Evolutionary conservation across 2,329 filamentous ascomycete species (phyloP).

Genomic region (Acephala macrosclerotiorum): DNA sequence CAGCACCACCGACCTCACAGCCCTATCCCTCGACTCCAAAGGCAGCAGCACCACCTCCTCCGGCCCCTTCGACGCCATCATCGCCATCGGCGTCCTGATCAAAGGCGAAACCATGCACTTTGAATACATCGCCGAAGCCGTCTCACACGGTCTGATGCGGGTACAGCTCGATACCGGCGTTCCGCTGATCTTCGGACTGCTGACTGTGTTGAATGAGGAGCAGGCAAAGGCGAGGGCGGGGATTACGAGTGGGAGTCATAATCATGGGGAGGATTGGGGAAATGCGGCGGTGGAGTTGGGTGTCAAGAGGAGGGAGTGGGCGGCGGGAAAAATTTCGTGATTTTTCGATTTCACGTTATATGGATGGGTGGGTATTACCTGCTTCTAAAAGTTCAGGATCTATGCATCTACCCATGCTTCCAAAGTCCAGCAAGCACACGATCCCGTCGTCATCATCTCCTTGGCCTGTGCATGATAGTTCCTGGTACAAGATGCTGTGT

Average conservation of each 20-base stretch:
- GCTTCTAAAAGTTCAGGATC: no score
- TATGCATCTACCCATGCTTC: no score
- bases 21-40: slow-evolving; percentile 50
- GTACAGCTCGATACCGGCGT: slow-evolving; percentile 89
- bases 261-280: slow-evolving; percentile 98
- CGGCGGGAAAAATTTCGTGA: slow-evolving; percentile 48
- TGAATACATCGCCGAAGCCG: slow-evolving; percentile 94
- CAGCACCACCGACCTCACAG: slow-evolving; percentile 70
- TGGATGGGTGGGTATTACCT: background rate
- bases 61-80: slow-evolving; percentile 87
- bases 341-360: background rate
- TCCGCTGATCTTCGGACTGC: slow-evolving; percentile 89
- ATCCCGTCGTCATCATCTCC: no score
- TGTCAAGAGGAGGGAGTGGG: slow-evolving; percentile 85
- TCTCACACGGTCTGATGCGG: slow-evolving; percentile 92
- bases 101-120: slow-evolving; percentile 99
- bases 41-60: slow-evolving; percentile 52
- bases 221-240: slow-evolving; percentile 89
- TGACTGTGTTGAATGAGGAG: slow-evolving; percentile 88
- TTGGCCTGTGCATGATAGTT: no score
- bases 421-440: no score
- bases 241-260: slow-evolving; percentile 82
- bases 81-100: slow-evolving; percentile 94
- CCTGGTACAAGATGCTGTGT: no score
- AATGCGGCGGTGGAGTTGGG: slow-evolving; percentile 93